phyloP scores from a whole-genome alignment of 768 basidiomycete genomes.

The Coprinopsis strossmayeri region DNA sequence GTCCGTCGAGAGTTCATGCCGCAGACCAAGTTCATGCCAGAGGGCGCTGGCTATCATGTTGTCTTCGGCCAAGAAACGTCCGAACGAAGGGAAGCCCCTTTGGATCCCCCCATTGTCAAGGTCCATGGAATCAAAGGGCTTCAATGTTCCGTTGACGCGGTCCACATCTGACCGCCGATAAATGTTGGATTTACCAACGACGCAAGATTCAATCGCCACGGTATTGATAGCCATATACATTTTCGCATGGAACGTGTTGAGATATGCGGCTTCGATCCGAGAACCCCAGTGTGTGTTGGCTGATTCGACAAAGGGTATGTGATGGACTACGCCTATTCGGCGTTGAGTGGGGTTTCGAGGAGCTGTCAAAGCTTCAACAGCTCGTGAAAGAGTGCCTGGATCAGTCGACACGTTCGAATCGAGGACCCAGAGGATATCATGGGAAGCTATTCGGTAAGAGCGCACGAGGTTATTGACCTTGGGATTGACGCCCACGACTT shows the following conservation, averaged over 20 bases:
- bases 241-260: slow-evolving; percentile 97
- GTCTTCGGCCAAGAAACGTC: slow-evolving; percentile 91
- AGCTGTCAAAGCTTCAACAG: slow-evolving; percentile 67
- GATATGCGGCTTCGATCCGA: slow-evolving; percentile 84
- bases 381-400: slow-evolving; percentile 73
- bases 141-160: slow-evolving; percentile 59
- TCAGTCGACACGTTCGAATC: slow-evolving; percentile 90
- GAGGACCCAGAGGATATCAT: slow-evolving; percentile 94
- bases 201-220: slow-evolving; percentile 86
- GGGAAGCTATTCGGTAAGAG: slow-evolving; percentile 69
- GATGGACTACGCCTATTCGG: slow-evolving; percentile 84
- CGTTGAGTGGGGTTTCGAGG: slow-evolving; percentile 26
- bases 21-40: slow-evolving; percentile 88
- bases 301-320: slow-evolving; percentile 84
- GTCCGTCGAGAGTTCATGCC: slow-evolving; percentile 89
- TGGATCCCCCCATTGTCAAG: slow-evolving; percentile 14
- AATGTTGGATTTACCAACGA: slow-evolving; percentile 93
- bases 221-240: slow-evolving; percentile 96
- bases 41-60: slow-evolving; percentile 92
- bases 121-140: slow-evolving; percentile 30
- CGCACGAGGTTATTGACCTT: slow-evolving; percentile 96
- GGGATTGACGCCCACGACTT: slow-evolving; percentile 86
- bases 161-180: slow-evolving; percentile 89
- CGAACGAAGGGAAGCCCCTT: slow-evolving; percentile 71
- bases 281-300: slow-evolving; percentile 71